Base-by-base conservation (phyloP, 2,329 filamentous ascomycete species). In the Magnaporthiopsis rhizophila region DNA sequence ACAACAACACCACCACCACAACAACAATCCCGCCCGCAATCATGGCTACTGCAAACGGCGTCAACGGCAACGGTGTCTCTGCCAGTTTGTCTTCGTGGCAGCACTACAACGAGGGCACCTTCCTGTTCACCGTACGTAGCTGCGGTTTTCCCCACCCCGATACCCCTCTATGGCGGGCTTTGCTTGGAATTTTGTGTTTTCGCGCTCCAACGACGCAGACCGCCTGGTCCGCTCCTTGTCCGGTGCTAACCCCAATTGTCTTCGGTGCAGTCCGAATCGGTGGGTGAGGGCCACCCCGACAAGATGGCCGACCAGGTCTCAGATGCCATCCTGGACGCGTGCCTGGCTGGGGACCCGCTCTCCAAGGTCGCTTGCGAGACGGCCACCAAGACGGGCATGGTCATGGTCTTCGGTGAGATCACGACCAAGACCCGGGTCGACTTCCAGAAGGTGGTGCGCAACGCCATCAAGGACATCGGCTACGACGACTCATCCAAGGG, bases 351-450 rank as follows among this genome's bases (percentile, higher is more conserved):
- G 80, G 95, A 99, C 79, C 94, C 94, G 70, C 87, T 97, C 76
- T 98, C 95, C 84, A 99, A 98, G 86, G 90, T 98, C 73, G 95
- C 95, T 78, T 99, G 95, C 81, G 95, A 99, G 86, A 97, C 94
- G 71, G 95, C 95, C 74, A 97, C 95, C 83, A 99, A 99, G 91
- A 99, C 95, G 72, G 95, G 95, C 80, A 91, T 99, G 95, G 86
- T 99, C 80, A 98, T 99, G 95, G 89, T 96, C 78, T 96, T 97
- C 69, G 92, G 92, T 81, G 95, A 99, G 80, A 99, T 99, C 80
- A 96, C 92, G 80, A 98, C 95, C 83, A 95, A 96, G 84, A 89
- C 94, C 80, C 85, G 83, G 72, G 83, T 98, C 73, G 95, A 99
- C 86, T 99, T 97, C 89, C 95, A 99, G 81, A 96, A 93, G 85